Conservation (phyloP, 2,329 filamentous ascomycete species). For the Alternaria arborescens region DNA sequence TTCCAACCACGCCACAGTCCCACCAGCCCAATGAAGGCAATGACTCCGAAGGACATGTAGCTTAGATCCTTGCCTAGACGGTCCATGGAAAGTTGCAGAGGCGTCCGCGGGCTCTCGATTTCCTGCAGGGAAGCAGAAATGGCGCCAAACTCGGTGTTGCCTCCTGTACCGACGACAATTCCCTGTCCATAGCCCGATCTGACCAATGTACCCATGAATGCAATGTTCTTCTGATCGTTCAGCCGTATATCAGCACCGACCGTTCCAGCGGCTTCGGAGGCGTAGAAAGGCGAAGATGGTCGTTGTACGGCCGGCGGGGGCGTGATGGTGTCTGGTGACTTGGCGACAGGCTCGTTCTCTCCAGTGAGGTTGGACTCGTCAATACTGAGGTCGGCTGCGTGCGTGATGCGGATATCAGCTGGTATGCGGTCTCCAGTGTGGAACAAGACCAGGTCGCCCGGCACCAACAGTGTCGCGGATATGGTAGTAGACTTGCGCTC, state of each 20-base stretch:
- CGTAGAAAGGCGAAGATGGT: slow-evolving; percentile 65
- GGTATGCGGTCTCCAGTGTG: slow-evolving; percentile 96
- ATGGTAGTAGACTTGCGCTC: slow-evolving; percentile 84
- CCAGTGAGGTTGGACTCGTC: slow-evolving; percentile 97
- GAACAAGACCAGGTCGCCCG: slow-evolving; percentile 91
- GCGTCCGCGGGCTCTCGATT: slow-evolving; percentile 93
- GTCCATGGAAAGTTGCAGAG: slow-evolving; percentile 95
- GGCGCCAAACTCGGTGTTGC: slow-evolving; percentile 92
- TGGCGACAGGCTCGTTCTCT: slow-evolving; percentile 90
- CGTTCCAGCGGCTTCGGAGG: slow-evolving; percentile 65
- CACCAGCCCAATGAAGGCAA: slow-evolving; percentile 89
- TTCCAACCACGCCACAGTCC: slow-evolving; percentile 90
- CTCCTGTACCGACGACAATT: slow-evolving; percentile 95
- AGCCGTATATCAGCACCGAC: slow-evolving; percentile 72
- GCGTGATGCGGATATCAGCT: slow-evolving; percentile 92
- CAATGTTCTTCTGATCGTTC: slow-evolving; percentile 86
- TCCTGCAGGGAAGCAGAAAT: slow-evolving; percentile 94
- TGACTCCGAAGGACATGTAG: slow-evolving; percentile 95
- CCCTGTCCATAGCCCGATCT: slow-evolving; percentile 95
- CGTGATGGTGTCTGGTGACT: slow-evolving; percentile 71
- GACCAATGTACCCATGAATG: slow-evolving; percentile 97
- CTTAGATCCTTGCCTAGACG: slow-evolving; percentile 94
- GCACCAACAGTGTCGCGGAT: slow-evolving; percentile 85
- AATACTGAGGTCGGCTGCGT: slow-evolving; percentile 87
- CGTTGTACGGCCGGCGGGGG: slow-evolving; percentile 52